Evolutionary conservation across 768 basidiomycete genomes (phyloP).

Genomic region (Trametes gibbosa): DNA sequence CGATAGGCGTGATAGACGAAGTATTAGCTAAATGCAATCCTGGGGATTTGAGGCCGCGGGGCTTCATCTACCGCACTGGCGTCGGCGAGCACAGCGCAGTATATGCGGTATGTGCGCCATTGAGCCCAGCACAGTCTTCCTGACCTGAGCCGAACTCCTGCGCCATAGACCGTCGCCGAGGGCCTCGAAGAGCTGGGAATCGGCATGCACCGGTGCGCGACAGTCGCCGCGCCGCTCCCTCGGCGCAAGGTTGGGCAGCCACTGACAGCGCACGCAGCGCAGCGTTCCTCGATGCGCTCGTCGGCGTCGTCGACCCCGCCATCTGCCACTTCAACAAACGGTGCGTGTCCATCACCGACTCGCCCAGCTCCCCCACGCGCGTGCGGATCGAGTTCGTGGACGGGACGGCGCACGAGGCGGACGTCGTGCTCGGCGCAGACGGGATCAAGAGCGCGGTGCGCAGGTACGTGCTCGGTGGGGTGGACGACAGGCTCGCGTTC

Average conservation of each 20-base stretch:
- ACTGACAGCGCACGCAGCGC: conserved; percentile 34
- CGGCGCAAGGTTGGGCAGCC: too few relatives aligned
- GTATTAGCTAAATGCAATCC: conserved; percentile 39
- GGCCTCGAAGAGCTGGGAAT: conserved; percentile 37
- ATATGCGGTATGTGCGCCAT: conserved; percentile 37
- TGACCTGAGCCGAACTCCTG: too few relatives aligned
- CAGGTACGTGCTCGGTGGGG: conserved; percentile 33
- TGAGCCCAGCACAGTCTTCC: too few relatives aligned
- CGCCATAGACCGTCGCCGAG: not conserved
- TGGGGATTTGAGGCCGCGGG: conserved; percentile 27
- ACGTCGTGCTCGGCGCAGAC: conserved; percentile 45
- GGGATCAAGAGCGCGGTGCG: conserved; percentile 39
- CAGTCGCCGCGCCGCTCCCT: too few relatives aligned
- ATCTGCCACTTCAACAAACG: conserved; percentile 50
- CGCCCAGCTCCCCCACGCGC: conserved; percentile 27
- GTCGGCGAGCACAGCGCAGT: conserved; percentile 39
- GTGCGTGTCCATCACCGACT: conserved; percentile 27
- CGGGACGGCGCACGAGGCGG: conserved; percentile 43
- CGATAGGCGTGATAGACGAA: conserved; percentile 43
- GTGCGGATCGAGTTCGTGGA: conserved; percentile 45
- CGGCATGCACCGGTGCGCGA: conserved; percentile 42
- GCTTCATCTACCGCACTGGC: conserved; percentile 43
- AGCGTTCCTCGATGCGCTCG: conserved; percentile 47
- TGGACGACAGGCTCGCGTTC: conserved; percentile 33
- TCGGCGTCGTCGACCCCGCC: conserved; percentile 40